Conservation (phyloP, 352 stramenopile genomes). For the Pseudoperonospora humuli region DNA sequence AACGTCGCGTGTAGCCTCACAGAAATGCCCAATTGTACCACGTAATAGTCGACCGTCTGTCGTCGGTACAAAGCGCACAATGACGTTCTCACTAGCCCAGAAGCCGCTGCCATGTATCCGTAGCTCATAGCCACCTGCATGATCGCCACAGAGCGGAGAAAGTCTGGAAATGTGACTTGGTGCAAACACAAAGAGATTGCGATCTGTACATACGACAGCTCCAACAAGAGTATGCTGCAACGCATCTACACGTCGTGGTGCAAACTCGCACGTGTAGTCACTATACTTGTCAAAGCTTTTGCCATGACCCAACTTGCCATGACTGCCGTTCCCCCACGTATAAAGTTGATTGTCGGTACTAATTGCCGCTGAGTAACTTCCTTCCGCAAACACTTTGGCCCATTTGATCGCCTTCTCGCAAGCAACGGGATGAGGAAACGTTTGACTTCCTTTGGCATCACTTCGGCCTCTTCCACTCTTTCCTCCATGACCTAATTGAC, state of each 20-base stretch:
- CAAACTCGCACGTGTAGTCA: conserved; percentile 17
- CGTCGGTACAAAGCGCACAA: conserved; percentile 63
- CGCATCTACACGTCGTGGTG: conserved; percentile 29
- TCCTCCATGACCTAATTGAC: conserved; percentile 59
- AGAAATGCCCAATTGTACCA: conserved; percentile 38
- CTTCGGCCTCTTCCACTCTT: conserved; percentile 11
- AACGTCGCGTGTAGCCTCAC: conserved; percentile 33
- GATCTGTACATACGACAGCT: conserved; percentile 39
- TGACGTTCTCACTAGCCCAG: conserved; percentile 70
- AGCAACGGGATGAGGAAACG: conserved; percentile 11
- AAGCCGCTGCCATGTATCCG: conserved; percentile 62
- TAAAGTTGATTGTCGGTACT: no score
- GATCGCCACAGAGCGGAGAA: conserved; percentile 40
- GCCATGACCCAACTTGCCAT: conserved; percentile 47
- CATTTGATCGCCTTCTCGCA: conserved; percentile 19
- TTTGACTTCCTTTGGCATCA: conserved; percentile 18
- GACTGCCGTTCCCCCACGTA: no score
- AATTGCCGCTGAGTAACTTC: no score
- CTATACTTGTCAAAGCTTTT: background rate
- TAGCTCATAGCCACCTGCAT: conserved; percentile 50
- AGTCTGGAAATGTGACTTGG: conserved; percentile 49
- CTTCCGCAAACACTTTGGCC: conserved; percentile 51
- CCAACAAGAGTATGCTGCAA: conserved; percentile 39
- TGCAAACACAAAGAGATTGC: conserved; percentile 53
- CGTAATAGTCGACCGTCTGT: conserved; percentile 45